Base-by-base conservation (phyloP, 371 early-diverging fungal genomes). In the Actinomortierella ambigua region DNA sequence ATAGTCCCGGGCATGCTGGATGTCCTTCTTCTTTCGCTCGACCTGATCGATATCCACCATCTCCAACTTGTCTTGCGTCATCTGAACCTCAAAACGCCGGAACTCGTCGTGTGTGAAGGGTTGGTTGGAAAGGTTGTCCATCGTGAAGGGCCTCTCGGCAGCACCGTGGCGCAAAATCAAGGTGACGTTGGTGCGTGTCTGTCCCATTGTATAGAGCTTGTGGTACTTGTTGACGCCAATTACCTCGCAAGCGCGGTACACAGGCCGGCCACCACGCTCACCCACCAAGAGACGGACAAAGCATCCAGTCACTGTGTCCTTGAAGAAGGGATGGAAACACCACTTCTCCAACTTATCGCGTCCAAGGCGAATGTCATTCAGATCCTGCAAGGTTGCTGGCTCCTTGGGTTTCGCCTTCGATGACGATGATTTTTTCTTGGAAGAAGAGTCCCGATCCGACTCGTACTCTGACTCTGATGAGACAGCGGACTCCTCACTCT, bases 51-150 rank as follows among this genome's bases (percentile, higher is more conserved):
- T 41, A 0, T 84, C 79, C 0, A 82, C 82, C 40, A 67, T 57
- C 17, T 82, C 81, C 14, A 82, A 66, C 24, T 81, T 68, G 6
- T 88, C 92, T 13, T 60, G 62, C 59, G 84, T 80, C 26, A 84
- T 56, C 1, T 81, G 82, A 11, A 76, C 64, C 40, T 84, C 77
- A 53, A 78, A 87, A 51, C 90, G 83, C 34, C 76, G 58, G 53
- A 82, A 90, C 63, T 93, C 93, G 42, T 83, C 81, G 61, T 85
- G 79, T n/a, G 86, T 88, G 23, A 91, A 75, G 26, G 82, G 75
- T 46, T 77, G 67, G 62, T 92, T 92, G 8, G 93, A 92, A 11
- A 92, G 69, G 34, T 85, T 85, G 57, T 91, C 91, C 90, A 92
- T 90, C 0, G 86, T 79, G 54, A 90, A 92, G 11, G 67, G 79